Evolutionary conservation across 129 eudicot genomes (phyloP).

Genomic region (Silybum marianum): DNA sequence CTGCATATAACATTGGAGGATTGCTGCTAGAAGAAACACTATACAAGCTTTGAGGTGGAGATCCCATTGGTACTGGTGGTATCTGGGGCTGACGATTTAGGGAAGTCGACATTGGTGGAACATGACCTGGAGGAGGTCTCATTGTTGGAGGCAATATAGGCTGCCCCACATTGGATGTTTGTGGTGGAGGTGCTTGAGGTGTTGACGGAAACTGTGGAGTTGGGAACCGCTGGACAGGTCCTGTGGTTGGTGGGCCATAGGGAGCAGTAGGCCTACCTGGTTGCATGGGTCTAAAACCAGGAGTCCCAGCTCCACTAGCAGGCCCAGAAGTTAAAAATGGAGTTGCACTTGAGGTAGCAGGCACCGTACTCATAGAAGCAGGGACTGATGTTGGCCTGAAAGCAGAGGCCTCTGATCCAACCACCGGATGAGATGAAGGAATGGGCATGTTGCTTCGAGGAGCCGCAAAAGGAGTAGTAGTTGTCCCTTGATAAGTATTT

Average conservation of each 20-base stretch:
- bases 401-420: slow-evolving; percentile 64
- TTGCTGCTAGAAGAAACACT: slow-evolving; percentile 39
- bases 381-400: slow-evolving; percentile 57
- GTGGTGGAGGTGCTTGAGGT: slow-evolving; percentile 51
- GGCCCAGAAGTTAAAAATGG: slow-evolving; percentile 65
- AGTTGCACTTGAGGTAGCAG: slow-evolving; percentile 25
- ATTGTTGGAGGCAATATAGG: slow-evolving; percentile 51
- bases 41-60: slow-evolving; percentile 60
- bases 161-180: slow-evolving; percentile 45
- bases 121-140: slow-evolving; percentile 53
- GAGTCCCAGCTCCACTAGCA: slow-evolving; percentile 42
- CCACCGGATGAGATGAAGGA: slow-evolving; percentile 62
- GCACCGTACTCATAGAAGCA: slow-evolving; percentile 8
- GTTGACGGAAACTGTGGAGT: slow-evolving; percentile 63
- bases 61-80: slow-evolving; percentile 59
- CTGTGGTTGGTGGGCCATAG: slow-evolving; percentile 62
- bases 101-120: slow-evolving; percentile 43
- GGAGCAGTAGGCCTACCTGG: slow-evolving; percentile 57
- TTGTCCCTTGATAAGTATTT: slow-evolving; percentile 56
- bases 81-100: slow-evolving; percentile 48
- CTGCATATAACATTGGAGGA: too few relatives aligned
- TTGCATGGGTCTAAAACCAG: slow-evolving; percentile 65
- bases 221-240: slow-evolving; percentile 66
- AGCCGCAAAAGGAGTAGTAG: slow-evolving; percentile 74
- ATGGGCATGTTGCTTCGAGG: slow-evolving; percentile 58